phyloP scores from a whole-genome alignment of 2,329 filamentous ascomycete genomes.

The Alternaria rosae region DNA sequence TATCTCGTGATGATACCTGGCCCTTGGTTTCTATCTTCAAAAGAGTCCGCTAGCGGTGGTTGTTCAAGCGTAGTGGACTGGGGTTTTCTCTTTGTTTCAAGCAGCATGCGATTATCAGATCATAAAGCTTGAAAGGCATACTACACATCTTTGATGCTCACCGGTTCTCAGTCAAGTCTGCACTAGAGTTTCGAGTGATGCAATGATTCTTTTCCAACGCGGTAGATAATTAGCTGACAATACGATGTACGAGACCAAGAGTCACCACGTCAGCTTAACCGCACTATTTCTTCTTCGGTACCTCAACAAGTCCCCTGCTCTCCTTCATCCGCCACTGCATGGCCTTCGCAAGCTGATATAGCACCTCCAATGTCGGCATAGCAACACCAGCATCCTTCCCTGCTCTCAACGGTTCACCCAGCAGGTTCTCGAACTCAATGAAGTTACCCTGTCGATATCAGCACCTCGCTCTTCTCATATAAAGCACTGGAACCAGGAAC shows the following conservation, averaged over 20 bases:
- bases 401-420: constrained; percentile 65
- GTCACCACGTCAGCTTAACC: not conserved
- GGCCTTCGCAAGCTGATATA: constrained; percentile 59
- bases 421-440: constrained; percentile 64
- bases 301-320: constrained; percentile 49
- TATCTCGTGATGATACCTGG: not conserved
- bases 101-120: not conserved
- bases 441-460: constrained; percentile 55
- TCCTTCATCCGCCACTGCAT: constrained; percentile 61
- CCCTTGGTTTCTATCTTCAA: not conserved
- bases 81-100: not conserved
- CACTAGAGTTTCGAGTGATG: no score
- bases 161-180: not conserved
- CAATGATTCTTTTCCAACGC: not conserved
- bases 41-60: not conserved
- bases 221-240: not conserved
- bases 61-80: not conserved
- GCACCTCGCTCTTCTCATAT: not conserved
- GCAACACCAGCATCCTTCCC: constrained; percentile 58
- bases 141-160: not conserved
- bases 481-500: not conserved
- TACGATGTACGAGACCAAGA: not conserved
- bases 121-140: no score
- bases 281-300: constrained; percentile 25
- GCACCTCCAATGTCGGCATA: constrained; percentile 58